Base-by-base conservation (phyloP, 139 green algal genomes). In the Tetradesmus obliquus region DNA sequence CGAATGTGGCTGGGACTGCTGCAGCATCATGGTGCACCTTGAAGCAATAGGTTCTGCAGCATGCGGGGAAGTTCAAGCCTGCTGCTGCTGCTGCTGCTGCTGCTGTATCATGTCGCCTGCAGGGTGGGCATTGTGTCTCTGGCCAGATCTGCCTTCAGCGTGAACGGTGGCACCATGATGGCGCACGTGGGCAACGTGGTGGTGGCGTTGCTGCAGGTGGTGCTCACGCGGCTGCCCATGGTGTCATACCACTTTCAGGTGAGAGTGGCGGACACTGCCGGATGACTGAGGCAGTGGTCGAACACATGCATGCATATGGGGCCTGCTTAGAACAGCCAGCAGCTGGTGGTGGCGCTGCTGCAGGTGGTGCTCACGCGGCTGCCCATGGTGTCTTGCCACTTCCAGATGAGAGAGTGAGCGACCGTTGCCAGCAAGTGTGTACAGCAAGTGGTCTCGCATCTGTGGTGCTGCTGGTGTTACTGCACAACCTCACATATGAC, bases 171-270 rank as follows among this genome's bases (percentile, higher is more conserved):
- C 60, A 83, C 62, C 3, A 15, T 72, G 1, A 91, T 91, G 79
- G 88, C 57, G 22, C 88, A 91, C 55, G 88, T 53, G 0, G 90
- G 53, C 55, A 95, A 95, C 79, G 84, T 87, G 15, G 86, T 69
- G 0, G 17, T 95, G 55, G 91, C 92, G 60, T 54, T 93, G 9
- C 20, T 90, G 58, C 92, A 95, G 74, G 85, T 94, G 8, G 20
- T 91, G 45, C 58, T 91, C 1, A 94, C 94, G 1, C 91, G 93
- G 2, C 90, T 91, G 55, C 91, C 91, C 13, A 87, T 95, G 4
- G 90, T 93, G 9, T 95, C 93, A 6, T 93, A 93, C 51, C 94
- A 95, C 45, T 94, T 94, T 71, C 91, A 92, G 92, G 94, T 95
- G 74, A 7, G 76, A 76, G 51, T 10, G 7, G 32, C 0, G 0